Conservation (phyloP, 495 filamentous ascomycete genomes). For the Penicillium roqueforti region DNA sequence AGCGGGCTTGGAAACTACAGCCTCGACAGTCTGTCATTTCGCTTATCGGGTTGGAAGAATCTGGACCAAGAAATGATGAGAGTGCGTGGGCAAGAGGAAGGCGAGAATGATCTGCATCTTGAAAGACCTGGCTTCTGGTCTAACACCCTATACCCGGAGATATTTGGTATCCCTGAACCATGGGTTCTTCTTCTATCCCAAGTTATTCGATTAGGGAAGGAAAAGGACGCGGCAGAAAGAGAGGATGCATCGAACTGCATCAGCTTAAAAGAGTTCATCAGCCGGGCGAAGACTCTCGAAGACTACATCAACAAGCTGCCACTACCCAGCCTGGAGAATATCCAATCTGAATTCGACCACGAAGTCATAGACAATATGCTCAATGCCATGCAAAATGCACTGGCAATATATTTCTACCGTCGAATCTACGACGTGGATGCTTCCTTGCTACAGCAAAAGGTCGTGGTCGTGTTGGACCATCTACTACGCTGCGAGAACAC, state of each 20-base stretch:
- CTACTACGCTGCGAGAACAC: constrained; percentile 16
- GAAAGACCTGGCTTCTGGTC: constrained; percentile 26
- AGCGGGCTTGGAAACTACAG: constrained; percentile 17
- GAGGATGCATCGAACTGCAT: constrained; percentile 1
- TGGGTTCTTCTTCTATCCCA: constrained; percentile 23
- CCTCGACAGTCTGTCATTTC: constrained; percentile 23
- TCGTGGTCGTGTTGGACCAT: constrained; percentile 18
- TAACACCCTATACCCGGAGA: constrained; percentile 24
- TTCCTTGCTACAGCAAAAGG: constrained; percentile 22
- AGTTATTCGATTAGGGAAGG: constrained; percentile 25
- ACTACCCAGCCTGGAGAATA: constrained; percentile 11
- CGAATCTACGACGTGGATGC: constrained; percentile 27
- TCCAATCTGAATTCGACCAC: constrained; percentile 11
- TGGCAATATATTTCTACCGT: constrained; percentile 31
- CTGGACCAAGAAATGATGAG: constrained; percentile 22
- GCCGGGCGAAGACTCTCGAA: constrained; percentile 21
- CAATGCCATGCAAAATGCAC: constrained; percentile 21
- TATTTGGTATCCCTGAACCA: constrained; percentile 28
- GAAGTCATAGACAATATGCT: constrained; percentile 18
- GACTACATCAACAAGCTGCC: constrained; percentile 19
- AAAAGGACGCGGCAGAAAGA: constrained; percentile 21
- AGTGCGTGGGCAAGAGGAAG: constrained; percentile 19
- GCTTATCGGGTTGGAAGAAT: constrained; percentile 21
- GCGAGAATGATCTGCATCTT: constrained; percentile 27
- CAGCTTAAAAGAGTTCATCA: constrained; percentile 19